Evolutionary conservation across 139 green algal species (phyloP).

Genomic region (Volvox reticuliferus): DNA sequence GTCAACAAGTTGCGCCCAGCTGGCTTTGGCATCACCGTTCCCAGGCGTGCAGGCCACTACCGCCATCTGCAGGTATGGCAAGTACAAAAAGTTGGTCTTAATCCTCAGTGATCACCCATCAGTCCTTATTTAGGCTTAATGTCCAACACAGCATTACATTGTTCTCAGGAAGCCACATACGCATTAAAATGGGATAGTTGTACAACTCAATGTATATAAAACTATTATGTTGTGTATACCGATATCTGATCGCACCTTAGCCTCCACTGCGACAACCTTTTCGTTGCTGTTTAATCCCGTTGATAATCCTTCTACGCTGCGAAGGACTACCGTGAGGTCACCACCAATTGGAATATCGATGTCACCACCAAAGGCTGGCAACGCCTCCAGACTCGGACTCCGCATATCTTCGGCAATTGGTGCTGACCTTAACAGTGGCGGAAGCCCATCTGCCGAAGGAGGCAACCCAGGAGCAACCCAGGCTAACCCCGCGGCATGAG

Average conservation of each 20-base stretch:
- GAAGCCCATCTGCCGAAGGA: background rate
- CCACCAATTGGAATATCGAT: slow-evolving; percentile 32
- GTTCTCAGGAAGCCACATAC: too few relatives aligned
- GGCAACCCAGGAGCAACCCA: too few relatives aligned
- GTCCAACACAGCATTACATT: too few relatives aligned
- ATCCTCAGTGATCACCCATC: too few relatives aligned
- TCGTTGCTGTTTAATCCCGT: slow-evolving; percentile 13
- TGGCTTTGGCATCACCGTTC: background rate
- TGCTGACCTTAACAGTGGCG: background rate
- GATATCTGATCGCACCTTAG: background rate
- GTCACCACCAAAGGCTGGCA: background rate
- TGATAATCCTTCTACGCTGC: slow-evolving; percentile 5
- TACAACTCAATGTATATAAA: too few relatives aligned
- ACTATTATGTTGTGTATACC: too few relatives aligned
- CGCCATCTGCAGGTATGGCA: slow-evolving; percentile 7
- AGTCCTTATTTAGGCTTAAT: too few relatives aligned
- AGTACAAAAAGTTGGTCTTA: too few relatives aligned
- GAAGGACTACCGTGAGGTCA: slow-evolving; percentile 19
- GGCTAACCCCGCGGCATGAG: too few relatives aligned
- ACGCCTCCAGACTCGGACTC: background rate
- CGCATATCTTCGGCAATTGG: background rate
- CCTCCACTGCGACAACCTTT: slow-evolving; percentile 31
- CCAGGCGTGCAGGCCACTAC: background rate
- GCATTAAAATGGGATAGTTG: too few relatives aligned
- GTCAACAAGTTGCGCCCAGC: background rate